Evolutionary conservation across 225 moss, liverwort and hornwort genomes (phyloP).

Genomic region (Straminergon stramineum): DNA sequence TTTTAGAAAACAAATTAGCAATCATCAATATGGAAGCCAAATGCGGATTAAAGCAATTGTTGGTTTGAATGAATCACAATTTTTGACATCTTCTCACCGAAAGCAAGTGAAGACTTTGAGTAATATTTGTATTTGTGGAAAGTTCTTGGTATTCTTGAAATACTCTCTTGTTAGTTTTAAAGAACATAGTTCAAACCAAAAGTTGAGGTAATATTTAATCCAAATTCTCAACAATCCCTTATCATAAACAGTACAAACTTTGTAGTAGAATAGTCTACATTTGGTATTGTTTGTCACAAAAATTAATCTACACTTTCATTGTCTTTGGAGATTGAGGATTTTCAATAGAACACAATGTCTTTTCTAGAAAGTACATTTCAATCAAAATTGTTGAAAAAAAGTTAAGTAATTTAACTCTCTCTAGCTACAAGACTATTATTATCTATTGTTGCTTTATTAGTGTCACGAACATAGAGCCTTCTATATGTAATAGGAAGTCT

Average conservation of each 20-base stretch:
- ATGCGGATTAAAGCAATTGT: neutral
- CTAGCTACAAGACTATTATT: too few relatives aligned
- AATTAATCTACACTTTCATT: too few relatives aligned
- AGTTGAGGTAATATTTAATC: neutral
- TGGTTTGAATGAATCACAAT: neutral
- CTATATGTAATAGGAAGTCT: too few relatives aligned
- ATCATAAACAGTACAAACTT: fast-evolving
- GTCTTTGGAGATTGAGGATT: too few relatives aligned
- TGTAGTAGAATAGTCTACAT: fast-evolving
- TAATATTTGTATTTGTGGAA: neutral
- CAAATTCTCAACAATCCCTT: neutral
- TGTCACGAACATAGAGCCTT: too few relatives aligned
- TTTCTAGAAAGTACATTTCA: too few relatives aligned
- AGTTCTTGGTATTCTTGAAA: neutral
- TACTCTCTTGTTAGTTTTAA: neutral
- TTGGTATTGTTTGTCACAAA: neutral
- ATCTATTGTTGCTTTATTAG: too few relatives aligned
- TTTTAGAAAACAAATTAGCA: too few relatives aligned
- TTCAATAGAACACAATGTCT: too few relatives aligned
- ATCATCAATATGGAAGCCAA: too few relatives aligned
- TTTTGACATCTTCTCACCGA: neutral
- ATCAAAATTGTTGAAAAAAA: too few relatives aligned
- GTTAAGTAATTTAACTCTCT: too few relatives aligned
- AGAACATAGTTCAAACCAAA: neutral
- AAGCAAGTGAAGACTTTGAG: neutral